Base-by-base conservation (phyloP, 176 grass and related monocot genomes). In the Coix lacrymajobi region DNA sequence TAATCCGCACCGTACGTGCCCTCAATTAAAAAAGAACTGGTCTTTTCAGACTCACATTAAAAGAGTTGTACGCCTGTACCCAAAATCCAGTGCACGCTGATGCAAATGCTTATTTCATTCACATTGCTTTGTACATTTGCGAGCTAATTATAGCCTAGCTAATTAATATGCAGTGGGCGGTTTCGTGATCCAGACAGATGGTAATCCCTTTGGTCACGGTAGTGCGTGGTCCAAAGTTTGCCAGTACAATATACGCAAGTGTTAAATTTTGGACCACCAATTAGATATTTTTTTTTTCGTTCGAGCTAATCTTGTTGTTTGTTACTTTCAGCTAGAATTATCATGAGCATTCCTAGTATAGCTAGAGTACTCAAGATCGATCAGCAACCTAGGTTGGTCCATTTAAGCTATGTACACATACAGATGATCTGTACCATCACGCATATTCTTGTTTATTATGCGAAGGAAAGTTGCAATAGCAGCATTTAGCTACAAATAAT, bases 141-240 rank as follows among this genome's bases (percentile, higher is more conserved):
- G 6, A 65, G 62, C 14, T 64, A 31, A 64, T 43, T 43, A 22
- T 20, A 48, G 28, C 6, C 43, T 51, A n/a, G n/a, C n/a, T n/a
- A n/a, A n/a, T n/a, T n/a, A 66, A 32, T 22, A 69, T 51, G 52
- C 7, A 65, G 43, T 38, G 32, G 64, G 44, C 30, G 33, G 51
- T 86, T 79, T 62, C 43, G 76, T 79, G 76, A 46, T 64, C 31
- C 57, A 73, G 9, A 79, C 33, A 20, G 62, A 58, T 48, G 69
- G 73, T 56, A 66, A 70, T 44, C 77, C 25, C 28, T 17, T 17
- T 84, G 11, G 61, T 28, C 11, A 80, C 38, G 61, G 16, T 80
- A 84, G 49, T 84, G 78, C 76, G 81, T 89, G 87, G 81, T 89
- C 76, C 87, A 26, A 88, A 66, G 44, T n/a, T 73, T 84, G 20